Conservation (phyloP, 768 basidiomycete genomes). For the Lactarius vividus region DNA sequence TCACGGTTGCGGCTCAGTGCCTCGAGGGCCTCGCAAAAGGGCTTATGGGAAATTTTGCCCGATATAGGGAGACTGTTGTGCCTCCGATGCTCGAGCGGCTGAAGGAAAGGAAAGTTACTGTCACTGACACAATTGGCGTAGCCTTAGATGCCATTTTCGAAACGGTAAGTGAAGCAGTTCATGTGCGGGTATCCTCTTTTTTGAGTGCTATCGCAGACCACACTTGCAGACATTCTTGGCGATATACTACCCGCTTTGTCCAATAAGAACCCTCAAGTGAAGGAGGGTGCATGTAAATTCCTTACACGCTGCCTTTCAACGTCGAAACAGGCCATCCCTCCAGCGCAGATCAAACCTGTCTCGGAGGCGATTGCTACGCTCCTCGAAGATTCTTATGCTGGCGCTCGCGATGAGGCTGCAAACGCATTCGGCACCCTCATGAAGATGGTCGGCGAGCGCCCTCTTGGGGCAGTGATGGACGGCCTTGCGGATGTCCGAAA, state of each 20-base stretch:
- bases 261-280: conserved; percentile 95
- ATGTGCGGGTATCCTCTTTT: conserved; percentile 5
- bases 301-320: conserved; percentile 72
- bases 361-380: conserved; percentile 71
- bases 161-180: conserved; percentile 55
- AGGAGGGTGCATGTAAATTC: conserved; percentile 89
- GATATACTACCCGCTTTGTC: conserved; percentile 75
- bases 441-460: conserved; percentile 96
- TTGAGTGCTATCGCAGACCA: conserved; percentile 49
- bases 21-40: conserved; percentile 85
- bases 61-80: conserved; percentile 68
- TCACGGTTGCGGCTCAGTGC: conserved; percentile 81
- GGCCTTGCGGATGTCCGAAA: conserved; percentile 82
- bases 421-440: conserved; percentile 83
- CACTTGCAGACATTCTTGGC: conserved; percentile 75
- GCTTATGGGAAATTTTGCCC: conserved; percentile 68
- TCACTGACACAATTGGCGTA: conserved; percentile 83
- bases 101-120: conserved; percentile 91
- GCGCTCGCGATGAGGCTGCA: conserved; percentile 88
- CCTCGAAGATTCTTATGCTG: conserved; percentile 86
- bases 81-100: conserved; percentile 80
- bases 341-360: conserved; percentile 75
- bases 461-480: conserved; percentile 84
- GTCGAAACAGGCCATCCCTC: conserved; percentile 66
- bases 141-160: conserved; percentile 87